phyloP scores from a whole-genome alignment of 73 alveolate genomes.

The Breviolum minutum region DNA sequence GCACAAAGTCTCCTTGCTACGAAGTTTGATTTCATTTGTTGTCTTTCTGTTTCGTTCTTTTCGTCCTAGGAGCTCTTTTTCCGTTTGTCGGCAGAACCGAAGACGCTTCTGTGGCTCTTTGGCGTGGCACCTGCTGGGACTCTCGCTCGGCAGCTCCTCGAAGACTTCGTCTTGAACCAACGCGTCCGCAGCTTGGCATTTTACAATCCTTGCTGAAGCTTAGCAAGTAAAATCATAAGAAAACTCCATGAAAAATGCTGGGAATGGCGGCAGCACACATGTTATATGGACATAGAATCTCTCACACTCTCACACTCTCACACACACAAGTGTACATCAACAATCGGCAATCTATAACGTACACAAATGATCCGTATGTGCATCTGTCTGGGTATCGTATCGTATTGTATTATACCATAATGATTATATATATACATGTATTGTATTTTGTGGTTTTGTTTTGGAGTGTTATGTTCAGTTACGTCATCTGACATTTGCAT shows the following conservation, averaged over 20 bases:
- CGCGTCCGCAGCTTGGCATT: conserved; percentile 27
- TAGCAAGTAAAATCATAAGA: too few species aligned
- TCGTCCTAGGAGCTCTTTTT: conserved; percentile 61
- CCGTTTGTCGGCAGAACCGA: conserved; percentile 45
- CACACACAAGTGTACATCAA: too few species aligned
- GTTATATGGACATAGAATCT: too few species aligned
- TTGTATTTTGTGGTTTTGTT: background rate
- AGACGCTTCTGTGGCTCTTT: conserved; percentile 66
- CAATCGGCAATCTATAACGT: too few species aligned
- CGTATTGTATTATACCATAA: background rate
- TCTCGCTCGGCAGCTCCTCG: conserved; percentile 74
- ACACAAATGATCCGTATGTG: too few species aligned
- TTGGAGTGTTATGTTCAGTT: background rate
- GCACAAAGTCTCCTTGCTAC: too few species aligned
- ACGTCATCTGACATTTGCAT: background rate
- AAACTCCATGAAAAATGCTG: too few species aligned
- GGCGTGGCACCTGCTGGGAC: conserved; percentile 92
- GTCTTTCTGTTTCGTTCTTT: background rate
- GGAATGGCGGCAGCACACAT: too few species aligned
- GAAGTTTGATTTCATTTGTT: background rate
- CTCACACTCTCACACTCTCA: too few species aligned
- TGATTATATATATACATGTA: background rate
- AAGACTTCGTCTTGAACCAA: conserved; percentile 65
- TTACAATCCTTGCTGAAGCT: too few species aligned
- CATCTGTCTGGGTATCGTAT: too few species aligned